Conservation (phyloP, 1,284 basidiomycete species). For the Ceratobasidium sp. region DNA sequence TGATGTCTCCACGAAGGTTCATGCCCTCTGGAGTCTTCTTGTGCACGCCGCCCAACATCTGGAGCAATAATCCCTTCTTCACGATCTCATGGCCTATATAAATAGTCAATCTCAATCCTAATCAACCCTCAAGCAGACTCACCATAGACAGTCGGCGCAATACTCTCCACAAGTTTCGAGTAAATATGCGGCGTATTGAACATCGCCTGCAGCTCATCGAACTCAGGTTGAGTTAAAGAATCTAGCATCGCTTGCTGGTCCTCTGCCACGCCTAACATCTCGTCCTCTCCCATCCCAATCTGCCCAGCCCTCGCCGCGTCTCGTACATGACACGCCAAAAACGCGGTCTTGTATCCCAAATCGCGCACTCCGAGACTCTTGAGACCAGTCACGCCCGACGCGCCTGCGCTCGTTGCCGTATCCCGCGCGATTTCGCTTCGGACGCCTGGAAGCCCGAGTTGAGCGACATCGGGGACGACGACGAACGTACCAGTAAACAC, state of each 20-base stretch:
- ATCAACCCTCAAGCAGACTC: slow-evolving; percentile 38
- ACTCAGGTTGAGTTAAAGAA: slow-evolving; percentile 91
- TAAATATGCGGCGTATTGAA: slow-evolving; percentile 95
- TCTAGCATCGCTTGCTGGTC: slow-evolving; percentile 83
- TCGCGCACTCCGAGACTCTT: slow-evolving; percentile 96
- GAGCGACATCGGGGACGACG: slow-evolving; percentile 97
- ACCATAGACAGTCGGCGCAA: slow-evolving; percentile 97
- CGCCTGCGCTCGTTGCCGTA: slow-evolving; percentile 70
- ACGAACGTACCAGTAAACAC: slow-evolving; percentile 98
- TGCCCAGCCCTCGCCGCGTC: slow-evolving; percentile 79
- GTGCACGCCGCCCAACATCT: slow-evolving; percentile 99
- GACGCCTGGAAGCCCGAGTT: slow-evolving; percentile 94
- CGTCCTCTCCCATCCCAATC: slow-evolving; percentile 52
- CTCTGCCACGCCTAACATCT: slow-evolving; percentile 53
- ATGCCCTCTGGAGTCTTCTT: slow-evolving; percentile 97
- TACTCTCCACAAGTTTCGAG: slow-evolving; percentile 90
- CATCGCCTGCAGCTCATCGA: slow-evolving; percentile 95
- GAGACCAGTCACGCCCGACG: slow-evolving; percentile 90
- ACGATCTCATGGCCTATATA: slow-evolving; percentile 87
- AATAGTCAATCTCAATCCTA: background rate
- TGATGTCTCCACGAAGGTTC: slow-evolving; percentile 96
- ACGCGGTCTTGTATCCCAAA: slow-evolving; percentile 98
- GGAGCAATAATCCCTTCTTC: slow-evolving; percentile 97
- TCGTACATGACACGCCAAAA: slow-evolving; percentile 97
- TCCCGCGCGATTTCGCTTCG: slow-evolving; percentile 94